Evolutionary conservation across 2,329 filamentous ascomycete genomes (phyloP).

Genomic region (Talaromyces funiculosus): DNA sequence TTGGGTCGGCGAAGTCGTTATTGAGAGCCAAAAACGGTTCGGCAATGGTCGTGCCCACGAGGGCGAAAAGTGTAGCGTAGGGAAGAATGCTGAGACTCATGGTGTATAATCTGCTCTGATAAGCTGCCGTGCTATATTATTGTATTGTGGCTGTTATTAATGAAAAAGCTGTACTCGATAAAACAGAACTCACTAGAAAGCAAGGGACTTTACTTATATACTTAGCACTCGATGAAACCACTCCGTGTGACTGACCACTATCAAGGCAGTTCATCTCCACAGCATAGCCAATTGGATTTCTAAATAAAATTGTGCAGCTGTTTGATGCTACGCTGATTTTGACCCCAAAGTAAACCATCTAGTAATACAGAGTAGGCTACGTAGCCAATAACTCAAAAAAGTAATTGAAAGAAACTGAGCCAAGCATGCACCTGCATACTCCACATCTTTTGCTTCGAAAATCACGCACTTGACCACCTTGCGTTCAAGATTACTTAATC

Average conservation of each 20-base stretch:
- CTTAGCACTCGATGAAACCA: too few species aligned
- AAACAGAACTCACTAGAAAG: not conserved
- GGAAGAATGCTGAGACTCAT: not conserved
- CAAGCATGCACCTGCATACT: not conserved
- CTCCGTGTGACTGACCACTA: not conserved
- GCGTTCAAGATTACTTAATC: not conserved
- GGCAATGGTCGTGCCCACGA: slow-evolving; percentile 9
- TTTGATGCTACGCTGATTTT: not conserved
- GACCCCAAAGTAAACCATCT: not conserved
- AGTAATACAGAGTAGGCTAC: not conserved
- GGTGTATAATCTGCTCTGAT: not conserved
- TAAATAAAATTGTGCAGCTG: not conserved
- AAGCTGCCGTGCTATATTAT: not conserved
- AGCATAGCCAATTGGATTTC: not conserved
- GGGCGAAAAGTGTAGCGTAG: not conserved
- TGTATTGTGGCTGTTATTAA: not conserved
- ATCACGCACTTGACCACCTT: not conserved
- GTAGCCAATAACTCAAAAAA: not conserved
- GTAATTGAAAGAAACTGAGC: not conserved
- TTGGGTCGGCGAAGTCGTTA: slow-evolving; percentile 52
- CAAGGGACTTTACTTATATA: not conserved
- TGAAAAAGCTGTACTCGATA: not conserved
- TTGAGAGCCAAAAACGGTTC: slow-evolving; percentile 23
- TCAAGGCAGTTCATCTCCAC: not conserved
- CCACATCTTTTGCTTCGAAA: not conserved